Conservation (phyloP, 2,329 filamentous ascomycete species). For the Ilyonectria sp. region DNA sequence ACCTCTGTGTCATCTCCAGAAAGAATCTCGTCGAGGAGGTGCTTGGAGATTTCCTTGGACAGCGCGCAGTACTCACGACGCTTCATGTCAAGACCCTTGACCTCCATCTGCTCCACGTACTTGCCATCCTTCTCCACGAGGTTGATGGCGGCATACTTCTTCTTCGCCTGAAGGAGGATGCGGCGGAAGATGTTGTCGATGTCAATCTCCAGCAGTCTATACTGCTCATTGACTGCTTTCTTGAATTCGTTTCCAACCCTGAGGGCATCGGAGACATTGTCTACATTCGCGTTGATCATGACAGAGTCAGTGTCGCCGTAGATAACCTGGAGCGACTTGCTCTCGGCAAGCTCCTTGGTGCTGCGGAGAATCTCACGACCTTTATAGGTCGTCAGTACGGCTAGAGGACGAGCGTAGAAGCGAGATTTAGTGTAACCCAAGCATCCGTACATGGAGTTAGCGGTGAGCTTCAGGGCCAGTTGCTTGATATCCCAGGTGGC, state of each 20-base stretch:
- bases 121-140: conserved; percentile 91
- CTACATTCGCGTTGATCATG: conserved; percentile 99
- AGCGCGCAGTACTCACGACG: conserved; percentile 96
- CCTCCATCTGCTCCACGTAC: conserved; percentile 93
- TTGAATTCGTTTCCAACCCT: conserved; percentile 97
- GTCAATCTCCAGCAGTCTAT: conserved; percentile 94
- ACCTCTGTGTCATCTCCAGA: conserved; percentile 93
- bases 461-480: conserved; percentile 94
- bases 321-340: conserved; percentile 91
- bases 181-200: conserved; percentile 98
- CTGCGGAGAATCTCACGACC: conserved; percentile 96
- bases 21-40: conserved; percentile 92
- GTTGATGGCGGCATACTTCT: conserved; percentile 99
- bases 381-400: conserved; percentile 96
- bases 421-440: conserved; percentile 96
- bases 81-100: conserved; percentile 98
- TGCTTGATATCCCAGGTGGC: conserved; percentile 99
- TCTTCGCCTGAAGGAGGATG: conserved; percentile 95
- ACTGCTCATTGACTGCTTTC: conserved; percentile 92
- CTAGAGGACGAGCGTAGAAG: conserved; percentile 95
- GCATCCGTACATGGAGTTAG: conserved; percentile 99
- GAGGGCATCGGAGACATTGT: conserved; percentile 90
- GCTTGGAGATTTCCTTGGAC: conserved; percentile 94
- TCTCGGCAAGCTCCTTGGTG: conserved; percentile 96
- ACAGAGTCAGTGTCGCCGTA: conserved; percentile 99